Evolutionary conservation across 257 asterid genomes (phyloP).

Genomic region (Jasminum sambac): DNA sequence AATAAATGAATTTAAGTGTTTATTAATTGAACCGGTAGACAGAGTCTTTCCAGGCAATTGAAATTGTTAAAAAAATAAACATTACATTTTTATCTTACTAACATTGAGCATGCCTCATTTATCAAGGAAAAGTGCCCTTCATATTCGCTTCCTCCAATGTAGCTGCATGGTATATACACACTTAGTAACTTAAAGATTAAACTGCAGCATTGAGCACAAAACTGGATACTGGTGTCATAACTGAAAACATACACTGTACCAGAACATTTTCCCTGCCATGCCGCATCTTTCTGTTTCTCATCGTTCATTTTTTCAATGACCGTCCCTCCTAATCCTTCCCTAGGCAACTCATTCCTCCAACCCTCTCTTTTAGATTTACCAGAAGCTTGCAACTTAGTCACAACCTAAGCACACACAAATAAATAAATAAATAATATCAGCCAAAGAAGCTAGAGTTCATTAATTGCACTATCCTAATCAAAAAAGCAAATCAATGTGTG

Average conservation of each 20-base stretch:
- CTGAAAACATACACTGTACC: slow-evolving; percentile 92
- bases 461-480: background rate
- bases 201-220: slow-evolving; percentile 8
- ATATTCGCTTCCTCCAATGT: slow-evolving; percentile 84
- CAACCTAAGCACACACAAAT: slow-evolving; percentile 59
- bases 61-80: slow-evolving; percentile 12
- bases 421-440: slow-evolving; percentile 12
- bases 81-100: slow-evolving; percentile 38
- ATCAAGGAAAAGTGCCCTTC: slow-evolving; percentile 96
- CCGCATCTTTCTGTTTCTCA: slow-evolving; percentile 78
- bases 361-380: slow-evolving; percentile 82
- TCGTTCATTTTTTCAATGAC: slow-evolving; percentile 70
- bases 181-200: slow-evolving; percentile 23
- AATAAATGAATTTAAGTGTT: background rate
- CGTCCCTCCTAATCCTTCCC: slow-evolving; percentile 64
- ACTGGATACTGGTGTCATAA: slow-evolving; percentile 12
- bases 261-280: slow-evolving; percentile 98
- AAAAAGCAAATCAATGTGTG: background rate
- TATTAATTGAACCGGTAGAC: background rate
- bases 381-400: slow-evolving; percentile 80
- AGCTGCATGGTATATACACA: slow-evolving; percentile 48
- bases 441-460: slow-evolving; percentile 9
- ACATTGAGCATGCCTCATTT: slow-evolving; percentile 97
- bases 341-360: slow-evolving; percentile 83
- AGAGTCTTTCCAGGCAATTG: background rate